Conservation (phyloP, 2,329 filamentous ascomycete genomes). For the Hypoxylon sp. region DNA sequence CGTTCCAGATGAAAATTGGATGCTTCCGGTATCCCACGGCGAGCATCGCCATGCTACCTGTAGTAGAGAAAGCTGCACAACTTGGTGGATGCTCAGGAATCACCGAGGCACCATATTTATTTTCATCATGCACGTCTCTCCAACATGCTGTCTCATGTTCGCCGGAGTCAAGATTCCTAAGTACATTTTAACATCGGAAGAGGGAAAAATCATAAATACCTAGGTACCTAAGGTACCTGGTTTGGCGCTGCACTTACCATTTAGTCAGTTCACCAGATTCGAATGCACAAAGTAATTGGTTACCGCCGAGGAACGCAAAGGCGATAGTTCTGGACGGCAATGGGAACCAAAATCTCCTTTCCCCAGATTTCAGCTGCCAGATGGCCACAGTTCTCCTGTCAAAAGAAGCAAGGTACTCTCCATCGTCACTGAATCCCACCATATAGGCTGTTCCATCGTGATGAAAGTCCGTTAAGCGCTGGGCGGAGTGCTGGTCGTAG, state of each 20-base stretch:
- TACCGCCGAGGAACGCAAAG: conserved; percentile 5
- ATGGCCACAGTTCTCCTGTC: neutral
- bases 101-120: conserved; percentile 19
- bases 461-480: neutral
- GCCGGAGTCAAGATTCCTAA: conserved; percentile 42
- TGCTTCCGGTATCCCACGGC: conserved; percentile 44
- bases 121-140: neutral
- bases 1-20: conserved; percentile 42
- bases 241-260: conserved; percentile 30
- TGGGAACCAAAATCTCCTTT: neutral
- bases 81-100: conserved; percentile 36
- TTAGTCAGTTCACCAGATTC: conserved; percentile 3
- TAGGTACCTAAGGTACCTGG: conserved; percentile 31
- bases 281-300: conserved; percentile 23
- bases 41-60: conserved; percentile 31
- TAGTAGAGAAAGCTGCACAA: conserved; percentile 3
- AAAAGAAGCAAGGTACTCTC: neutral
- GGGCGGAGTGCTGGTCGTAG: conserved; percentile 39
- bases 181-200: too few species aligned
- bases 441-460: neutral
- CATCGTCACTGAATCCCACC: neutral
- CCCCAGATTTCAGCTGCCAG: neutral
- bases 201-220: neutral
- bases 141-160: conserved; percentile 32
- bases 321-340: neutral